Conservation (phyloP, 2,329 filamentous ascomycete species). For the Exophiala viscosa region DNA sequence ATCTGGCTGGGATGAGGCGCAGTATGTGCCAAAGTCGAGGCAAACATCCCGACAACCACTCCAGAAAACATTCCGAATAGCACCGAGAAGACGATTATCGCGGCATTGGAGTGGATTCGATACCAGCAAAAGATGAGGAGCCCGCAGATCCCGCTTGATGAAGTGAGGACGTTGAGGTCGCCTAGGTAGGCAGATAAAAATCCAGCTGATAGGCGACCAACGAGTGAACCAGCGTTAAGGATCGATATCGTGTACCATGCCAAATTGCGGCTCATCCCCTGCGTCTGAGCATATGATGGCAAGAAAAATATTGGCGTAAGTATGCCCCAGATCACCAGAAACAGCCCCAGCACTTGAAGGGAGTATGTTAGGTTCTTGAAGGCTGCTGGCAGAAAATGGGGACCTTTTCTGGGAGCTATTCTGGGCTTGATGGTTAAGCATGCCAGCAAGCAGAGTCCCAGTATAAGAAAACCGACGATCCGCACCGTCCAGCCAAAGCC, state of each 20-base stretch:
- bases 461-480: constrained; percentile 14
- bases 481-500: constrained; percentile 17
- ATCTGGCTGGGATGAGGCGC: too few relatives aligned
- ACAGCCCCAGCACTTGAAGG: constrained; percentile 52
- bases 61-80: too few relatives aligned
- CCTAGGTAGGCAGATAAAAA: too few relatives aligned
- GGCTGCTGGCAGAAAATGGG: constrained; percentile 1
- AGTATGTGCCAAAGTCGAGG: too few relatives aligned
- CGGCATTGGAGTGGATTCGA: too few relatives aligned
- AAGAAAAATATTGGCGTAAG: constrained; percentile 81
- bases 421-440: neutral
- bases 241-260: constrained; percentile 31
- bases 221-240: constrained; percentile 34
- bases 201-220: too few relatives aligned
- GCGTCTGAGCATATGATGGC: constrained; percentile 65
- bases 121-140: too few relatives aligned
- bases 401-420: constrained; percentile 4
- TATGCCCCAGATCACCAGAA: constrained; percentile 68
- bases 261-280: constrained; percentile 31
- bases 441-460: constrained; percentile 3
- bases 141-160: too few relatives aligned
- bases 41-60: too few relatives aligned
- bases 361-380: constrained; percentile 29
- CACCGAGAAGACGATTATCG: too few relatives aligned
- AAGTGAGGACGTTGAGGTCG: too few relatives aligned